phyloP scores from a whole-genome alignment of 2,329 filamentous ascomycete genomes.

The Chrysoporthe deuterocubensis region DNA sequence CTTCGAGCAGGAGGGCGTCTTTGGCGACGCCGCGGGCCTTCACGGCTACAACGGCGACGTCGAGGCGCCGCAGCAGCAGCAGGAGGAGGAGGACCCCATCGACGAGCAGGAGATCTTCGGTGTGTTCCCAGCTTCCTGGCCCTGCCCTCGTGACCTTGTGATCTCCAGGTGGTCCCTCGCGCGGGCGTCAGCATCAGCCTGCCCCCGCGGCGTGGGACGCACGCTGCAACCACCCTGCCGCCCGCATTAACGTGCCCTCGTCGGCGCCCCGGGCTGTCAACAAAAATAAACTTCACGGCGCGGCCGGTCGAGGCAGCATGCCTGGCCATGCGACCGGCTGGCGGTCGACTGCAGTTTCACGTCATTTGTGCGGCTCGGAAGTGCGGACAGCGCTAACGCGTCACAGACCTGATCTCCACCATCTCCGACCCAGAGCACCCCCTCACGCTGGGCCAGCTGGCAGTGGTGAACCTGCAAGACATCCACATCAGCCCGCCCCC shows the following conservation, averaged over 20 bases:
- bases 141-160: background rate
- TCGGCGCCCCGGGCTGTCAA: background rate
- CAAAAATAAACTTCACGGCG: background rate
- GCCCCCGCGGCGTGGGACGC: background rate
- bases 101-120: conserved; percentile 98
- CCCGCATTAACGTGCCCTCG: no score
- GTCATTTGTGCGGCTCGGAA: conserved; percentile 6
- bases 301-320: background rate
- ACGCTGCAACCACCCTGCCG: background rate
- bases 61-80: conserved; percentile 42
- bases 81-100: conserved; percentile 78
- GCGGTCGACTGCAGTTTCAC: background rate
- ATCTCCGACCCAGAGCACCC: conserved; percentile 98
- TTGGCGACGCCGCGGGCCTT: conserved; percentile 37
- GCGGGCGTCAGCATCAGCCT: background rate
- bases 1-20: conserved; percentile 36
- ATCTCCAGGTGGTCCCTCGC: background rate
- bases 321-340: background rate
- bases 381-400: conserved; percentile 41
- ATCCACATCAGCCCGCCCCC: conserved; percentile 77
- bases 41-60: conserved; percentile 49
- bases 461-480: conserved; percentile 94
- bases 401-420: conserved; percentile 83
- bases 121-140: conserved; percentile 39
- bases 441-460: conserved; percentile 87